A percentile compares a stretch with the other conserved stretches of the same genome.
Conservation (phyloP, 495 filamentous ascomycete genomes). For the Trichoderma gamsii region DNA sequence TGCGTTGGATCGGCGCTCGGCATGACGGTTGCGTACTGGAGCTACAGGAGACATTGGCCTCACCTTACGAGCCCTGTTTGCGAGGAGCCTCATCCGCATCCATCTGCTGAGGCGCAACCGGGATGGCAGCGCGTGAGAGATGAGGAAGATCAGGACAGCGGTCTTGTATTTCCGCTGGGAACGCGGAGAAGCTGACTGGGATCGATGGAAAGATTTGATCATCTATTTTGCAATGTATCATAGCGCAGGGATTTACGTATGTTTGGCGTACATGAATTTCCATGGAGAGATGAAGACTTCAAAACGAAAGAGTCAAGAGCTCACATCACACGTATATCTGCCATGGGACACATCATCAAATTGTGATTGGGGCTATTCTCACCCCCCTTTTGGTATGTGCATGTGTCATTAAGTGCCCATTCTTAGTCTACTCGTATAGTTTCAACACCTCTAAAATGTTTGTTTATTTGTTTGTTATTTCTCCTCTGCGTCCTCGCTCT, state of each 20-base stretch:
- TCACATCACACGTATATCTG: neutral
- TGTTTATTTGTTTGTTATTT: constrained; percentile 27
- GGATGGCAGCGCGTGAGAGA: constrained; percentile 29
- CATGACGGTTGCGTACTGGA: constrained; percentile 67
- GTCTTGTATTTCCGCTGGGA: neutral
- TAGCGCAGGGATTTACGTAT: neutral
- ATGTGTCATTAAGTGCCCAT: constrained; percentile 10
- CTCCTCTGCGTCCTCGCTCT: constrained; percentile 71
- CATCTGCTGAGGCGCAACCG: constrained; percentile 20
- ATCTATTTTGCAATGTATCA: neutral
- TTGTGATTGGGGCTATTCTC: neutral
- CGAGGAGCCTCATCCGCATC: constrained; percentile 42
- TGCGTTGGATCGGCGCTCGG: constrained; percentile 69
- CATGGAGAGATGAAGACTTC: neutral
- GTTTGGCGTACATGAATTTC: neutral
- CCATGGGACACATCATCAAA: neutral
- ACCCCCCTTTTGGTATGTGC: neutral
- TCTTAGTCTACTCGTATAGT: neutral
- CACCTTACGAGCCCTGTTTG: constrained; percentile 41
- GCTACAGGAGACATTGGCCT: constrained; percentile 65
- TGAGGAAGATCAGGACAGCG: constrained; percentile 28
- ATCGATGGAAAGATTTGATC: constrained; percentile 1
- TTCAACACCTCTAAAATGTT: neutral
- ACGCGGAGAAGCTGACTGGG: neutral
- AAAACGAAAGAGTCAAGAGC: neutral